Percentiles rank a stretch among this genome's conserved stretches.
Evolutionary conservation across 169 alveolate genomes (phyloP).

Genomic region (Plasmodium chabaudi): DNA sequence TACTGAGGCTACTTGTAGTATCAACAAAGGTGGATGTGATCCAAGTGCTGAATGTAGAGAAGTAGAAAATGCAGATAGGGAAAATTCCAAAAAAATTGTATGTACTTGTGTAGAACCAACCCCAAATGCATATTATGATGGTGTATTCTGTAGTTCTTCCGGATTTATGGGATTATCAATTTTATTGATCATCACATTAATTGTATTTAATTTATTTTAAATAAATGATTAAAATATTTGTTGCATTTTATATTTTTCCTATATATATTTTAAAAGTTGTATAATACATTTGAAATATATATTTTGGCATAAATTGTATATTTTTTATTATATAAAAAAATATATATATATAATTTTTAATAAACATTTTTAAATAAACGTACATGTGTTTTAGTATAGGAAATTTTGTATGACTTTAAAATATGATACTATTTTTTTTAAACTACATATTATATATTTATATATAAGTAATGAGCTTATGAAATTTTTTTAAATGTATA

Average conservation of each 20-base stretch:
- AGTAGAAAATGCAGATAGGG: neutral
- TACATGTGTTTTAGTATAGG: neutral
- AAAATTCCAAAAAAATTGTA: neutral
- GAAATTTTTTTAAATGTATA: neutral
- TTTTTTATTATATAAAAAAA: neutral
- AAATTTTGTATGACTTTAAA: too few species aligned
- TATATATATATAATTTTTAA: constrained; percentile 6
- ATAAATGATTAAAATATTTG: neutral
- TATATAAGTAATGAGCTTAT: neutral
- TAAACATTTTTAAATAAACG: constrained; percentile 37
- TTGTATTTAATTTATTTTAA: constrained; percentile 21
- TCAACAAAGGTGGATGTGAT: constrained; percentile 70
- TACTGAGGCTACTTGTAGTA: constrained; percentile 23
- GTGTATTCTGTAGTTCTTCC: constrained; percentile 71
- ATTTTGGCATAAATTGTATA: neutral
- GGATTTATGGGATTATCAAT: constrained; percentile 42
- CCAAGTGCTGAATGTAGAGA: constrained; percentile 17
- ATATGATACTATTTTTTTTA: too few species aligned
- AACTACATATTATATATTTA: neutral
- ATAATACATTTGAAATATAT: neutral
- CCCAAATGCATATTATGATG: constrained; percentile 15
- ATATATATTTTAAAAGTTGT: neutral
- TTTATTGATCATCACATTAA: constrained; percentile 12
- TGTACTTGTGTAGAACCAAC: constrained; percentile 26
- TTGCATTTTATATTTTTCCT: neutral